These are phyloP conservation scores for Schoenoplectus tabernaemontani DNA, from an alignment of 202 grass and related monocot species.

Conservation along the genomic window DNA sequence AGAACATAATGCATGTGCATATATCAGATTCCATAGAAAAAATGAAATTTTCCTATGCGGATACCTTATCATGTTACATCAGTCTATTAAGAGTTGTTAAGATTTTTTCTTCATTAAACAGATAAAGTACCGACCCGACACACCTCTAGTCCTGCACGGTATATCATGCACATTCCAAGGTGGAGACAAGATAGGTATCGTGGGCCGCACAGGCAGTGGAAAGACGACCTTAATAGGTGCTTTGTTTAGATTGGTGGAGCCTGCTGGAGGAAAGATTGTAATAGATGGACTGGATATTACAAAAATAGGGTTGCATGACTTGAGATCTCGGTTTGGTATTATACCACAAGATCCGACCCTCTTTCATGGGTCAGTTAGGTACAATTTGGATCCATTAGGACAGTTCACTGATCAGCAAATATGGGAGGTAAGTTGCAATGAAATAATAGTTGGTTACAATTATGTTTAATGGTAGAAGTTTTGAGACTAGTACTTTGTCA, in stretches of 20 bases:
- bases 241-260: constrained; percentile 85
- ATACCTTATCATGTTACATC: neutral
- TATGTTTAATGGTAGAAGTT: neutral
- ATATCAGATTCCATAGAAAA: neutral
- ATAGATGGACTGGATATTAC: constrained; percentile 63
- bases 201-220: constrained; percentile 84
- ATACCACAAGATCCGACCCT: constrained; percentile 94
- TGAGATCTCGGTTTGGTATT: constrained; percentile 78
- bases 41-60: neutral
- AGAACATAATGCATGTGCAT: neutral
- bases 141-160: constrained; percentile 64
- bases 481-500: neutral
- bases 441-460: neutral
- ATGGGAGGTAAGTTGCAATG: constrained; percentile 55
- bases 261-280: constrained; percentile 62
- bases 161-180: constrained; percentile 77
- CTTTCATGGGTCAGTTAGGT: constrained; percentile 77
- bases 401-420: constrained; percentile 64
- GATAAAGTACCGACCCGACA: constrained; percentile 62
- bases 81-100: neutral
- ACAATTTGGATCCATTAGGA: constrained; percentile 69
- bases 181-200: constrained; percentile 79
- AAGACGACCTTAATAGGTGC: constrained; percentile 87
- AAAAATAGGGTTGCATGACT: constrained; percentile 67
- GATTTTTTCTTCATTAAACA: constrained; percentile 32